phyloP scores from a whole-genome alignment of 2,329 filamentous ascomycete genomes.

The Didymella glomerata region DNA sequence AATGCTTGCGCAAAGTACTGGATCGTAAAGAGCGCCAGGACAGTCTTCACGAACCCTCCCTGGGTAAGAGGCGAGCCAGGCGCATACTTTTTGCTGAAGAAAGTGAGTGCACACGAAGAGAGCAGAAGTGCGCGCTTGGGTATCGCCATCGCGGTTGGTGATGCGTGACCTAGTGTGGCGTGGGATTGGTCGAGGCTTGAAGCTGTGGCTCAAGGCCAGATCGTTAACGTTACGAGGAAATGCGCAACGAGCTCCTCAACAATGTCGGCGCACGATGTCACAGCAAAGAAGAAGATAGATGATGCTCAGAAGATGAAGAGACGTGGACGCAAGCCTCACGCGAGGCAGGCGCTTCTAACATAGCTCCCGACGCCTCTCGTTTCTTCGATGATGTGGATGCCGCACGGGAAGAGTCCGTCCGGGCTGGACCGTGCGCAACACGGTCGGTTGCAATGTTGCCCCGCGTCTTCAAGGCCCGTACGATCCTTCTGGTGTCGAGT shows the following conservation, averaged over 20 bases:
- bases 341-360: slow-evolving; percentile 4
- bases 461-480: not conserved
- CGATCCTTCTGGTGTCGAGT: not conserved
- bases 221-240: not conserved
- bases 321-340: slow-evolving; percentile 2
- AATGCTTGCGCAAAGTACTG: slow-evolving; percentile 47
- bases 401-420: slow-evolving; percentile 6
- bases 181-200: not conserved
- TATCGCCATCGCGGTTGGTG: slow-evolving; percentile 34
- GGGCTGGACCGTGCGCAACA: slow-evolving; percentile 3
- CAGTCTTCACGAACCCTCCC: slow-evolving; percentile 50
- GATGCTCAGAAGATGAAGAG: not conserved
- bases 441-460: slow-evolving; percentile 13
- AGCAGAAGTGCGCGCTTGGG: slow-evolving; percentile 40
- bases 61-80: slow-evolving; percentile 43
- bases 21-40: slow-evolving; percentile 52
- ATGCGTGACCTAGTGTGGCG: slow-evolving; percentile 6
- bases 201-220: not conserved
- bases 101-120: slow-evolving; percentile 35
- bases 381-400: slow-evolving; percentile 19
- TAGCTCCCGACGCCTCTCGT: slow-evolving; percentile 20
- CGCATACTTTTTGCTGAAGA: slow-evolving; percentile 46
- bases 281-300: too few relatives aligned
- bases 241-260: not conserved
- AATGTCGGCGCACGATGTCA: not conserved